phyloP scores from a whole-genome alignment of 805 yeast species.

The Candida loeiensis region DNA sequence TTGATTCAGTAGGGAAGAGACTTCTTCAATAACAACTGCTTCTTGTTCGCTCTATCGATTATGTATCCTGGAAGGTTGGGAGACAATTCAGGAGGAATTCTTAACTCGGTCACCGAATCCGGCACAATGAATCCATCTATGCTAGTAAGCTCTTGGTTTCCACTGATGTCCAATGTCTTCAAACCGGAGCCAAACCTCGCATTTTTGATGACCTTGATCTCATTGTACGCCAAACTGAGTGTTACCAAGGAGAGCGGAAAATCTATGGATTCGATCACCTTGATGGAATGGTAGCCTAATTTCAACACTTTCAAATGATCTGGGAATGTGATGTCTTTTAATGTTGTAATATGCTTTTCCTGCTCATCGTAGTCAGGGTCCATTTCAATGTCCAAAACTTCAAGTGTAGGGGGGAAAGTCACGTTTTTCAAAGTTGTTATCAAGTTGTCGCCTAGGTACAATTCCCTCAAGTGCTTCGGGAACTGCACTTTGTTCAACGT shows the following conservation, averaged over 20 bases:
- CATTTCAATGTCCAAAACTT: constrained; percentile 40
- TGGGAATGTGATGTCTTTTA: constrained; percentile 41
- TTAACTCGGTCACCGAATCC: constrained; percentile 33
- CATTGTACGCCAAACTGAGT: constrained; percentile 38
- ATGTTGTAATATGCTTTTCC: constrained; percentile 39
- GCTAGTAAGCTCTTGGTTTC: constrained; percentile 37
- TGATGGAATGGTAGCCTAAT: constrained; percentile 39
- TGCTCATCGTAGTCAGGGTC: constrained; percentile 40
- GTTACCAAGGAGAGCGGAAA: constrained; percentile 32
- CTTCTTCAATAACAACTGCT: constrained; percentile 28
- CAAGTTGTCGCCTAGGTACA: constrained; percentile 40
- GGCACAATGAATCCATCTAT: constrained; percentile 39
- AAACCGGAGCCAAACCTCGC: constrained; percentile 35
- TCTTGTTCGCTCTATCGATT: constrained; percentile 38
- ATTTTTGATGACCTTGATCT: constrained; percentile 33
- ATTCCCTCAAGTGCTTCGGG: constrained; percentile 32
- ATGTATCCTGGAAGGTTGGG: constrained; percentile 35
- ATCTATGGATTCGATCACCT: constrained; percentile 35
- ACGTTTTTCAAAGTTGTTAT: constrained; percentile 45
- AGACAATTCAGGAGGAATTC: constrained; percentile 32
- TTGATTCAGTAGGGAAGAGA: constrained; percentile 22
- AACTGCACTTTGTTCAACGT: constrained; percentile 42
- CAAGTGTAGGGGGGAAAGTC: constrained; percentile 34
- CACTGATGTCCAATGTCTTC: constrained; percentile 36
- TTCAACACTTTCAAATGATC: constrained; percentile 31